Base-by-base conservation (phyloP, 805 yeast genomes). In the Pichia manshurica region DNA sequence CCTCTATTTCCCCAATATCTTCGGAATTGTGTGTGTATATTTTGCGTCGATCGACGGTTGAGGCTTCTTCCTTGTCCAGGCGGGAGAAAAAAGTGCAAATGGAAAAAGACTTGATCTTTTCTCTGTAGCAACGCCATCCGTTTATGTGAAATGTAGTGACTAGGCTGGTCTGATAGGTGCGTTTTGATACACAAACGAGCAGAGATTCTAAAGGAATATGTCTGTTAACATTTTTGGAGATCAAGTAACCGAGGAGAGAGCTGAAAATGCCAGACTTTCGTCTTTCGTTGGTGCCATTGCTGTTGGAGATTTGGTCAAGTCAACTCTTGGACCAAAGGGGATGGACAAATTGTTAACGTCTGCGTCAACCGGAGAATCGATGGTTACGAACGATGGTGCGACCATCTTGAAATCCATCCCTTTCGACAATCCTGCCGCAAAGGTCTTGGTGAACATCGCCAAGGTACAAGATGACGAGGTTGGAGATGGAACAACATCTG, bases 221-320 rank as follows among this genome's bases (percentile, higher is more conserved):
- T 82, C 90, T 56, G 96, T 90, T 52, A 91, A 90, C 58, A 90
- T 91, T 63, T 88, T 93, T 70, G 95, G 96, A 53, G 98, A 93
- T 65, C 96, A 91, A 67, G 98, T 91, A 47, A 85, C 93, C 5
- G 99, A 91, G 69, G 99, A 91, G 70, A 80, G 97, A 62, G 99
- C 93, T 39, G 99, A 93, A 68, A 90, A 91, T 69, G 99, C 99
- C 46, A 89, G 99, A 73, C 74, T 91, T 72, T 87, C 96, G 6
- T 88, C 99, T 2, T 93, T 93, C 67, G 95, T 93, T 10, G 99
- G 99, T 42, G 99, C 99, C 55, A 91, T 93, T 63, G 99, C 99
- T 36, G 99, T 93, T 32, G 99, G 99, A 45, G 99, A 93, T 67
- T 75, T 93, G 52, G 99, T 91, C 40, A 91, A 91, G 67, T 74